Evolutionary conservation across 495 filamentous ascomycete genomes (phyloP), one percentile per base, ranked within the genome.

Genomic region (Jackrogersella minutella): DNA sequence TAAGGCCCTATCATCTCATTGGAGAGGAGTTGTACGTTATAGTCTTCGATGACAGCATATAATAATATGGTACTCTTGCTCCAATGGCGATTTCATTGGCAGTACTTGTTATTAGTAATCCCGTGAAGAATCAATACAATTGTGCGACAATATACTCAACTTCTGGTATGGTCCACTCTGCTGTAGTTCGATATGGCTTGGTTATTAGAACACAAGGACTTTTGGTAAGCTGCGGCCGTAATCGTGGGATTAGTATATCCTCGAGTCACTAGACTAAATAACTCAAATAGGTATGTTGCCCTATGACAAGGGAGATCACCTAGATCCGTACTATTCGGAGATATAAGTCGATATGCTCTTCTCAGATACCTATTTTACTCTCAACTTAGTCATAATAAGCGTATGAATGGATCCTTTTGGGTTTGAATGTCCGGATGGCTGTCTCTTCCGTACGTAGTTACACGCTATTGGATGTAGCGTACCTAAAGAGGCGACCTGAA

Each of bases 361-460:
- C 40, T 49, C 50, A 40, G 19, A 56, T 55, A 30, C 33, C 9
- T 33, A 52, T 56, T 52, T 64, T 57, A 57, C 59, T 54, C n/a
- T 54, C n/a, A 41, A 64, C 33, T 21, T 46, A 26, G 52, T 30
- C 36, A 49, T 30, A 46, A 31, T 28, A 58, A 52, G 43, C 52
- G 22, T 41, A 50, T 22, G 3, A 50, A 28, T 64, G 21, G 11
- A 26, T 24, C 31, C 26, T 49, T 14, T 44, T 30, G 54, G 31
- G 49, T 33, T 59, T 28, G 31, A 40, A 34, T 10, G 31, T 52
- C 19, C 30, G 47, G 47, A 65, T 30, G 37, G 56, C 39, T 28
- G 39, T 58, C 44, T 51, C 30, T 24, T 63, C 30, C 46, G 51
- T 39, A 31, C 39, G 14, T n/a, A 51, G 60, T 64, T 54, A 54